Evolutionary conservation across 306 rosid species (phyloP).

Genomic region (Inga laurina): DNA sequence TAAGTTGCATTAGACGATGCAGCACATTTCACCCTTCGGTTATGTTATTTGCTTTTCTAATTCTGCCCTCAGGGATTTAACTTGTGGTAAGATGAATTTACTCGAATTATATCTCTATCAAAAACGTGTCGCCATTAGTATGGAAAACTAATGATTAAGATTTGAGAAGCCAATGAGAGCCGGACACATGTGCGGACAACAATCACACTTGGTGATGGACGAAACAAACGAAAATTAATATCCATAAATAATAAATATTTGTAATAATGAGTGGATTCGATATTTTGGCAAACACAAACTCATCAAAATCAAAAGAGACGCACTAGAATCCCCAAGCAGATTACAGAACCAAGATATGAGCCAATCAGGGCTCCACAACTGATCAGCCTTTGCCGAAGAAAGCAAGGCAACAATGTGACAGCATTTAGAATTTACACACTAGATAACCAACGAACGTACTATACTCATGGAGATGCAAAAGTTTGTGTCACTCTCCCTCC

Average conservation of each 20-base stretch:
- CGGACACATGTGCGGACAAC: neutral
- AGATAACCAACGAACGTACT: neutral
- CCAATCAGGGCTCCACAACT: slow-evolving; percentile 33
- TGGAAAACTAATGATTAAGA: neutral
- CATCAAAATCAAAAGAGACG: neutral
- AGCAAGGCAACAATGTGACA: slow-evolving; percentile 4
- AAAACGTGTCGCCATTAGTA: neutral
- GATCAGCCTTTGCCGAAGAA: slow-evolving; percentile 10
- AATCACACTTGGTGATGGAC: neutral
- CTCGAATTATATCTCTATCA: neutral
- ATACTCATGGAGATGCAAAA: slow-evolving; percentile 1
- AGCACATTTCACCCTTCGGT: neutral
- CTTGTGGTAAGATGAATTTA: neutral
- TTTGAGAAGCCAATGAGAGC: neutral
- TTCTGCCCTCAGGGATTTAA: neutral
- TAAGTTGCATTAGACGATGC: neutral
- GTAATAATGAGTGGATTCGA: neutral
- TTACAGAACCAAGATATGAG: slow-evolving; percentile 11
- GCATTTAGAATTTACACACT: neutral
- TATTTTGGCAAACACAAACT: neutral
- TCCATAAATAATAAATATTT: neutral
- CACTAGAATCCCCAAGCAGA: neutral
- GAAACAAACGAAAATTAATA: slow-evolving; percentile 16
- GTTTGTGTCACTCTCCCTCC: slow-evolving; percentile 17
- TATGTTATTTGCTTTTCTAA: neutral